Evolutionary conservation across 140 eudicot species (phyloP).

Genomic region (Senecio squalidus): DNA sequence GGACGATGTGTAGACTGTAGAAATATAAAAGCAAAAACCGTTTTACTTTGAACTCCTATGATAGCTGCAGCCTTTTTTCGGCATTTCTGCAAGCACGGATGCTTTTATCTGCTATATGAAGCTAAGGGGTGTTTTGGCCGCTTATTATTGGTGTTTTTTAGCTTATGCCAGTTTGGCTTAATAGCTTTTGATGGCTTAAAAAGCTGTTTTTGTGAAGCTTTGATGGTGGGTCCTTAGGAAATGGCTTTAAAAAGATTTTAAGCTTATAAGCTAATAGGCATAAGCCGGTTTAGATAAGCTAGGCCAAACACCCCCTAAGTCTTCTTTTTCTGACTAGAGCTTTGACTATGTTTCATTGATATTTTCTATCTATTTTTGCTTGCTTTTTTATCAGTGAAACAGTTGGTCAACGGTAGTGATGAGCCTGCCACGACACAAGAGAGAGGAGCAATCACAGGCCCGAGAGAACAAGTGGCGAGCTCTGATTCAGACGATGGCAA

Average conservation of each 20-base stretch:
- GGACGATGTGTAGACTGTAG: not conserved
- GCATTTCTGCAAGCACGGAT: not conserved
- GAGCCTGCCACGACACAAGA: conserved; percentile 37
- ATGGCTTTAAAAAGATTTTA: too few relatives aligned
- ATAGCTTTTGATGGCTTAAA: too few relatives aligned
- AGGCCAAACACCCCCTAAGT: not conserved
- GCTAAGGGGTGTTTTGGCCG: too few relatives aligned
- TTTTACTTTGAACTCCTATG: not conserved
- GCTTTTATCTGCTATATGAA: too few relatives aligned
- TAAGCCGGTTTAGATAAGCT: too few relatives aligned
- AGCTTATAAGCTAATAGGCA: too few relatives aligned
- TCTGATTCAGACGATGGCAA: conserved; percentile 58
- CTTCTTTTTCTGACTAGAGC: not conserved
- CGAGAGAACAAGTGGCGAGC: conserved; percentile 31
- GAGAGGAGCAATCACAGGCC: conserved; percentile 42
- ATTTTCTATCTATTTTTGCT: not conserved
- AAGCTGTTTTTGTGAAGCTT: too few relatives aligned
- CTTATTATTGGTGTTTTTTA: too few relatives aligned
- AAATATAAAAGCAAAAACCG: not conserved
- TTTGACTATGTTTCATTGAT: not conserved
- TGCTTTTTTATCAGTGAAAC: conserved; percentile 40
- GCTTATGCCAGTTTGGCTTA: too few relatives aligned
- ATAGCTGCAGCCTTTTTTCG: not conserved
- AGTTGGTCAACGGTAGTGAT: conserved; percentile 34
- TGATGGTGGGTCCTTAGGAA: too few relatives aligned